Evolutionary conservation across 2,329 filamentous ascomycete species (phyloP), one percentile per base, ranked within the genome.

Genomic region (Dactylella cylindrospora): DNA sequence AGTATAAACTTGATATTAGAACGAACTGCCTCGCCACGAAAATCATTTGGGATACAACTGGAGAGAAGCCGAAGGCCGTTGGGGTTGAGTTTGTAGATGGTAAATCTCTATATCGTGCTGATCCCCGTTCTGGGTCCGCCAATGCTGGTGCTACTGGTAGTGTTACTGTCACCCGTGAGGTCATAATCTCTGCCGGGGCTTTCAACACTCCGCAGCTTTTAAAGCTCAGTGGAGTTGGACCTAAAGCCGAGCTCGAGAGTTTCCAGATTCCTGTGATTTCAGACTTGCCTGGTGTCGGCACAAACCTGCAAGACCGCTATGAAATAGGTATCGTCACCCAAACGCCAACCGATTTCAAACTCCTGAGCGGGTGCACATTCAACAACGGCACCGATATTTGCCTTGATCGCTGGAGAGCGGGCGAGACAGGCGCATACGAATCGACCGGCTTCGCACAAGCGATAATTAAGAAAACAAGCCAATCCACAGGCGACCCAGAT

Each of bases 261-360:
- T 55, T 61, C 25, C 25, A 41, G 1, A 65, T 67, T 64, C 68
- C 74, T 1, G 72, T 80, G 0, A 66, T 83, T 13, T 74, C 77
- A 3, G 76, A 84, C 62, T 78, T 81, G 0, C 78, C 79, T 0
- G 80, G 83, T 36, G 82, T 87, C 2, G 84, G 84, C 3, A 78
- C 77, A 54, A 83, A 85, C 71, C 74, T 86, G 3, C 75, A 83
- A 55, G 83, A 86, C 68, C 81, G 83, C 38, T 79, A 79, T 35
- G 79, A 78, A 60, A 75, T 82, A 23, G 74, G 76, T 1, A 73
- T 78, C 45, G 73, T 79, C 10, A 77, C 78, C 38, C 72, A 76
- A 7, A 68, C 77, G 2, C 78, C 68, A 2, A 73, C 69, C 31
- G 70, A 74, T 54, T 76, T 75, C 66, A 68, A 68, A 5, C 66